Base-by-base conservation (phyloP, 208 protist species). In the Acanthamoeba polyphaga region DNA sequence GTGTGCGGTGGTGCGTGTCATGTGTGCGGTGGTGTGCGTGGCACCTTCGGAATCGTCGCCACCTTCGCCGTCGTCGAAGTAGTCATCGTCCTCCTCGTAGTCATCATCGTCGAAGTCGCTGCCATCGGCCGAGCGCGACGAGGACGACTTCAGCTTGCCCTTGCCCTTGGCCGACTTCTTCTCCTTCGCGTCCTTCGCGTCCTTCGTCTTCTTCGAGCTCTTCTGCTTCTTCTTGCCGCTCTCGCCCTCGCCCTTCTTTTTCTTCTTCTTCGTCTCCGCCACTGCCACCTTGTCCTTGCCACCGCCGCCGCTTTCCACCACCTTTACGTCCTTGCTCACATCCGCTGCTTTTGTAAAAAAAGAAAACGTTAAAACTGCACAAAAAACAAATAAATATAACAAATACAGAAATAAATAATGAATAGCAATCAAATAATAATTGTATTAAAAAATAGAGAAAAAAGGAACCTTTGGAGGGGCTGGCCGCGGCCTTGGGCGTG, bases 1-100 rank as follows among this genome's bases (percentile, higher is more conserved):
- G 62, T 68, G 60, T n/a, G 76, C 15, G 55, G 29, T 6, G 43
- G 6, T 32, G 17, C 12, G n/a, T 38, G 38, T 38, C 38, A 7
- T 32, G 8, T 9, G 22, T n/a, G 32, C 22, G 12, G 17, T 46
- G 8, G 15, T 24, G 9, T 2, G 76, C 3, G 29, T 0, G 5
- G 8, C n/a, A 88, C 80, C 80, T 88, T 88, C 80, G 27, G 80
- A 88, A 64, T 88, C 80, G 80, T 88, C 53, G 19, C 46, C 80
- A 22, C 53, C 53, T 64, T 64, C 80, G 29, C 53, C 80, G 22
- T 88, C 80, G 29, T 88, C 80, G 19, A 49, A 88, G 80, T 88
- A 55, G 22, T 88, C 46, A 12, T n/a, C 80, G 27, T 64, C 53
- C 3, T 88, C 80, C 6, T 76, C 68, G 68, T 43, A 8, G 68